A percentile compares a stretch with the other conserved stretches of the same genome.
Evolutionary conservation across 352 stramenopile genomes (phyloP).

Genomic region (Phytophthora lateralis): DNA sequence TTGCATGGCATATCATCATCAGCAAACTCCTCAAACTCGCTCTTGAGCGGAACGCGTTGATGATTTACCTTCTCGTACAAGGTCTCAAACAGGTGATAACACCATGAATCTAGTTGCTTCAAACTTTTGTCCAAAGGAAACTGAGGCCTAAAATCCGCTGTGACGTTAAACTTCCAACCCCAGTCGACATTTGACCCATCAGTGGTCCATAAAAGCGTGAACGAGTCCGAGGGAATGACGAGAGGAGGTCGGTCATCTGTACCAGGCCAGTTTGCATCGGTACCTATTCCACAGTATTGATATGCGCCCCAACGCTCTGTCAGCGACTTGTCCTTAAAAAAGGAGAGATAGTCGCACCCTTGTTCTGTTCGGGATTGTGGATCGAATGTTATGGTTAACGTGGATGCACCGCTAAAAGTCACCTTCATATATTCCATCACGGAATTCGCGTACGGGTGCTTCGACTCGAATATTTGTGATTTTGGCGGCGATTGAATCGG

Average conservation of each 20-base stretch:
- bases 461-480: constrained; percentile 80
- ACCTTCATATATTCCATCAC: constrained; percentile 85
- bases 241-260: constrained; percentile 58
- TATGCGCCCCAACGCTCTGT: constrained; percentile 65
- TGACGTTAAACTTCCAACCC: constrained; percentile 85
- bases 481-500: constrained; percentile 57
- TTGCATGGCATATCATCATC: constrained; percentile 4
- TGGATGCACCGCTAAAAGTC: constrained; percentile 68
- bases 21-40: constrained; percentile 59
- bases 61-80: constrained; percentile 65
- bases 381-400: constrained; percentile 79
- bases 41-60: constrained; percentile 42
- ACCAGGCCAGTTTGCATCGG: constrained; percentile 85
- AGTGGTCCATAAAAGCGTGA: constrained; percentile 84
- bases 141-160: constrained; percentile 59
- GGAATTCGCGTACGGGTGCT: constrained; percentile 85
- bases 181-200: constrained; percentile 90
- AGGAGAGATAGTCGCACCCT: constrained; percentile 82
- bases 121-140: constrained; percentile 51
- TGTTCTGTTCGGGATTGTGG: constrained; percentile 62
- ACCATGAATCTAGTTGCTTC: constrained; percentile 62
- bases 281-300: constrained; percentile 70
- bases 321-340: constrained; percentile 84
- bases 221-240: constrained; percentile 77
- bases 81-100: constrained; percentile 70